Evolutionary conservation across 306 rosid genomes (phyloP).

Genomic region (Citrullus mucosospermus): DNA sequence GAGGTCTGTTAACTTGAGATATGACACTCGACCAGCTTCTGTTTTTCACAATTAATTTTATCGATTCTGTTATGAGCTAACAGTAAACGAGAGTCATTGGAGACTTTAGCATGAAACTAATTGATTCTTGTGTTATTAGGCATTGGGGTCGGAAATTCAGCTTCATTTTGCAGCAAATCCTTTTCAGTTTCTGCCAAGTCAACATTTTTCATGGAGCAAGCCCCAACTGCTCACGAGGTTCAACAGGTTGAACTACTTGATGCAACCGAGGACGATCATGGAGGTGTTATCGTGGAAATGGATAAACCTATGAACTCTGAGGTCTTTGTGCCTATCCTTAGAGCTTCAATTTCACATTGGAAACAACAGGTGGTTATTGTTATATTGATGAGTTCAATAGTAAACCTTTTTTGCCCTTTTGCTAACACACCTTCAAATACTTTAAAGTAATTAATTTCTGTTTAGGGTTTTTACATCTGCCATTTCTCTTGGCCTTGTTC

Average conservation of each 20-base stretch:
- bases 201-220: conserved; percentile 15
- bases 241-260: conserved; percentile 32
- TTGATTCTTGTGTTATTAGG: not conserved
- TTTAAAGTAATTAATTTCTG: not conserved
- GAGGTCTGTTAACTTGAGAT: not conserved
- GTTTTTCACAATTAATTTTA: not conserved
- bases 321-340: conserved; percentile 33
- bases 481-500: not conserved
- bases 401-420: not conserved
- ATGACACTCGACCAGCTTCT: not conserved
- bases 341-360: conserved; percentile 63
- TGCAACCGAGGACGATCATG: conserved; percentile 43
- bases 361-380: conserved; percentile 43
- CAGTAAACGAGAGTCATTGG: not conserved
- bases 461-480: not conserved
- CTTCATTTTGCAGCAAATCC: conserved; percentile 6
- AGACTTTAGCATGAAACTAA: not conserved
- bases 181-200: conserved; percentile 18
- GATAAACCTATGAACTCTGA: conserved; percentile 37
- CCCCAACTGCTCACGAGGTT: conserved; percentile 15
- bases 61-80: not conserved
- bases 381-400: not conserved
- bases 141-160: conserved; percentile 12
- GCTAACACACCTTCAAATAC: not conserved
- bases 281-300: conserved; percentile 63